Evolutionary conservation across 805 yeast genomes (phyloP).

Genomic region (Wickerhamomyces xylosicus): DNA sequence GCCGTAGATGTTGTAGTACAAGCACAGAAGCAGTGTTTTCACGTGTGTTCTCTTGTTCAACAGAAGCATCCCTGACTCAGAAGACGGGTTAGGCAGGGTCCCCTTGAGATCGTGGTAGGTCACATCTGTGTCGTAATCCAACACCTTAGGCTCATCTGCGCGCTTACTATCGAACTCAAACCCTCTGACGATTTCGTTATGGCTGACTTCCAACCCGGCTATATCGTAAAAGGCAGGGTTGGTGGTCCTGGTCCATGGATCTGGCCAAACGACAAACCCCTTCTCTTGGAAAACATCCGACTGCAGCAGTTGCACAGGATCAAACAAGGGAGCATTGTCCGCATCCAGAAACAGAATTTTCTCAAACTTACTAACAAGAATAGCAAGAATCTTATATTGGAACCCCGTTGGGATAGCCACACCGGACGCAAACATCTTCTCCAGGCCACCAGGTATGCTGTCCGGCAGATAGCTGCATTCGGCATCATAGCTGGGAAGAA

Average conservation of each 20-base stretch:
- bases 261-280: constrained; percentile 55
- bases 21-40: constrained; percentile 39
- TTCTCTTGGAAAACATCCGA: constrained; percentile 30
- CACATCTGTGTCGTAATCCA: constrained; percentile 19
- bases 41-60: constrained; percentile 44
- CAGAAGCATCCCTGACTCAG: constrained; percentile 56
- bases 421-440: constrained; percentile 30
- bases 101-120: constrained; percentile 45
- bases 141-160: constrained; percentile 2
- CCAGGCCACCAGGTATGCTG: constrained; percentile 53
- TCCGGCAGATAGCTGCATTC: constrained; percentile 32
- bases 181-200: constrained; percentile 25
- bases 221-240: constrained; percentile 49
- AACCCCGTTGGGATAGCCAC: constrained; percentile 36
- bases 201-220: constrained; percentile 28
- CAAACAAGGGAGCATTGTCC: constrained; percentile 57
- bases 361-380: constrained; percentile 60
- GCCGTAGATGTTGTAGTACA: constrained; percentile 52
- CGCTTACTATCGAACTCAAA: constrained; percentile 3
- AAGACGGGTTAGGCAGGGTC: constrained; percentile 49
- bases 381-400: constrained; percentile 57
- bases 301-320: constrained; percentile 42
- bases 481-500: not conserved
- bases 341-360: constrained; percentile 62
- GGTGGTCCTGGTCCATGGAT: constrained; percentile 61